These are phyloP conservation scores for Stentor coeruleus DNA, from an alignment of 73 alveolate genomes.

Conservation along the genomic window DNA sequence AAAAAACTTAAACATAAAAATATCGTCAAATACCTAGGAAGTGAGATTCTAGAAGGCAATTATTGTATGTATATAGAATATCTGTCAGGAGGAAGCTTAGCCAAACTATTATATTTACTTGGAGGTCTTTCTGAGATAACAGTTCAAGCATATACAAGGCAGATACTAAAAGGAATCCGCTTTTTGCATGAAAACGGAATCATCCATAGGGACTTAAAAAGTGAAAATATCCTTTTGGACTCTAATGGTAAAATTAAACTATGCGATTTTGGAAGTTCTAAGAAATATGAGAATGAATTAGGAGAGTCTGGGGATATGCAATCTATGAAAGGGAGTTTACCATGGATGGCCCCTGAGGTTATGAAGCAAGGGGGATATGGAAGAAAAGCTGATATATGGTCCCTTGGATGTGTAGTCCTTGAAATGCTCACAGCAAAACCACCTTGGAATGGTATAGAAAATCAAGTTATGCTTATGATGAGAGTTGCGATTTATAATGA, in stretches of 20 bases:
- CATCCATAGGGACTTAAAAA: constrained; percentile 89
- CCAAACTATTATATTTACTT: constrained; percentile 49
- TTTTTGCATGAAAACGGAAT: constrained; percentile 82
- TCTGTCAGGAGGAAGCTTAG: constrained; percentile 70
- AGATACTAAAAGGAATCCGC: constrained; percentile 76
- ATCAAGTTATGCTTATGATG: constrained; percentile 4
- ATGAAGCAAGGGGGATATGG: constrained; percentile 56
- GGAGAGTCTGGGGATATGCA: constrained; percentile 29
- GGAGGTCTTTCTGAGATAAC: constrained; percentile 63
- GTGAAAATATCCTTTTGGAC: constrained; percentile 84
- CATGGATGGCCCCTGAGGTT: constrained; percentile 97
- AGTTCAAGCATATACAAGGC: constrained; percentile 52
- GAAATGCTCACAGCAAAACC: constrained; percentile 55
- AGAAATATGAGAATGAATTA: constrained; percentile 34
- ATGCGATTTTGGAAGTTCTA: constrained; percentile 77
- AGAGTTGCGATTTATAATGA: constrained; percentile 9
- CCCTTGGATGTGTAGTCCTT: constrained; percentile 54
- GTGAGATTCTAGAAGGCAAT: constrained; percentile 45
- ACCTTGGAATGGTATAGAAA: constrained; percentile 57
- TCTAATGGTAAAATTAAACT: constrained; percentile 54
- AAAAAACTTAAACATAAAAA: constrained; percentile 55
- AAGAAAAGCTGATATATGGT: constrained; percentile 59
- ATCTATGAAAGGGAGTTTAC: constrained; percentile 64
- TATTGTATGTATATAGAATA: constrained; percentile 68
- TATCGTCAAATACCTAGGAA: constrained; percentile 74